Conservation (phyloP, 352 stramenopile genomes). For the Nothophytophthora sp. region DNA sequence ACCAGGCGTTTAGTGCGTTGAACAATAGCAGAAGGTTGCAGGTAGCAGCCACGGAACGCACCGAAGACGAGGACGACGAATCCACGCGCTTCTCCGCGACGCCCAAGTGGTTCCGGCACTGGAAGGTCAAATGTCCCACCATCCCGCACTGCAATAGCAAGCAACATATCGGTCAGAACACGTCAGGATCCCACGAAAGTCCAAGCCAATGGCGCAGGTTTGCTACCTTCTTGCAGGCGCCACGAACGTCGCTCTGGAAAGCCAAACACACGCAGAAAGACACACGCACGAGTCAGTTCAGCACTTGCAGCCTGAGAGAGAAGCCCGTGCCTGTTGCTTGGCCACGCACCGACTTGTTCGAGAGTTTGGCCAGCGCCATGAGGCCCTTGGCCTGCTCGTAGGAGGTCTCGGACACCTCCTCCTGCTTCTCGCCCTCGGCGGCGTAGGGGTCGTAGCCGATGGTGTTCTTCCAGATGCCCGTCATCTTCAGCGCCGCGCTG, state of each 20-base stretch:
- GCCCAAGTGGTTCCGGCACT: conserved; percentile 85
- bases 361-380: conserved; percentile 94
- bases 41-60: conserved; percentile 16
- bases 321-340: too few species aligned
- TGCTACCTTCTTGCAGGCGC: conserved; percentile 81
- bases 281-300: too few species aligned
- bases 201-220: too few species aligned
- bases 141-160: conserved; percentile 67
- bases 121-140: conserved; percentile 92
- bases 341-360: conserved; percentile 90
- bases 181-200: too few species aligned
- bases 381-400: conserved; percentile 92
- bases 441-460: conserved; percentile 97
- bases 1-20: too few species aligned
- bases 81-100: conserved; percentile 38
- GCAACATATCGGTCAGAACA: not conserved
- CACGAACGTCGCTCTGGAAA: conserved; percentile 67
- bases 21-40: too few species aligned
- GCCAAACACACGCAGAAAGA: not conserved
- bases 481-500: conserved; percentile 93
- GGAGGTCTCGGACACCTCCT: conserved; percentile 66
- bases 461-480: conserved; percentile 96
- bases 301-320: too few species aligned
- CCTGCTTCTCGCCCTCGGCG: conserved; percentile 54
- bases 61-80: conserved; percentile 40